phyloP scores from a whole-genome alignment of 345 rosid species.

The Corymbia maculata region DNA sequence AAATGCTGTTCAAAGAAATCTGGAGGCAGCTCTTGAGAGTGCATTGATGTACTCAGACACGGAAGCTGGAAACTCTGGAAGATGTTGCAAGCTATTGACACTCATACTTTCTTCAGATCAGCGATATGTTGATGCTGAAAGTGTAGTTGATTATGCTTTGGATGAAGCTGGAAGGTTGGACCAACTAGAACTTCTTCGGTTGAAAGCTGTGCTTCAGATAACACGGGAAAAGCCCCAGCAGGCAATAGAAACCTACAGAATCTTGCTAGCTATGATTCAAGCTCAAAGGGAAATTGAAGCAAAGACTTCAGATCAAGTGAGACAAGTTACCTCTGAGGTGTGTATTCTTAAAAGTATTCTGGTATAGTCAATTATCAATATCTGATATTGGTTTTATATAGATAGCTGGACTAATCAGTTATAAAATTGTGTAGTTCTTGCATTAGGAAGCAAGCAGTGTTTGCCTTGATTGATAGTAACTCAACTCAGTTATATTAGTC shows the following conservation, averaged over 20 bases:
- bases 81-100: slow-evolving; percentile 75
- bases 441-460: neutral
- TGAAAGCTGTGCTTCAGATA: slow-evolving; percentile 72
- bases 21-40: slow-evolving; percentile 56
- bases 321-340: slow-evolving; percentile 33
- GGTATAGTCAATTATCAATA: neutral
- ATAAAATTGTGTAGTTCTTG: neutral
- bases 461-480: neutral
- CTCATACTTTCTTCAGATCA: slow-evolving; percentile 61
- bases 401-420: neutral
- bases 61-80: slow-evolving; percentile 43
- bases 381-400: neutral
- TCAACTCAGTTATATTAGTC: neutral
- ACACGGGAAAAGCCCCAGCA: slow-evolving; percentile 77
- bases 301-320: slow-evolving; percentile 15
- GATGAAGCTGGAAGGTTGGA: slow-evolving; percentile 66
- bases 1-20: slow-evolving; percentile 81
- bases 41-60: slow-evolving; percentile 48
- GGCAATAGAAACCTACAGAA: slow-evolving; percentile 84
- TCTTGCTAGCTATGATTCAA: slow-evolving; percentile 65
- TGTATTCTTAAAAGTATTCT: neutral
- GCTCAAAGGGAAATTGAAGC: slow-evolving; percentile 48
- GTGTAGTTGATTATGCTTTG: slow-evolving; percentile 53
- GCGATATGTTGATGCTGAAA: slow-evolving; percentile 71
- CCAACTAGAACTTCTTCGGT: slow-evolving; percentile 66